phyloP scores from a whole-genome alignment of 331 rosid species.

The Quercus tomentella region DNA sequence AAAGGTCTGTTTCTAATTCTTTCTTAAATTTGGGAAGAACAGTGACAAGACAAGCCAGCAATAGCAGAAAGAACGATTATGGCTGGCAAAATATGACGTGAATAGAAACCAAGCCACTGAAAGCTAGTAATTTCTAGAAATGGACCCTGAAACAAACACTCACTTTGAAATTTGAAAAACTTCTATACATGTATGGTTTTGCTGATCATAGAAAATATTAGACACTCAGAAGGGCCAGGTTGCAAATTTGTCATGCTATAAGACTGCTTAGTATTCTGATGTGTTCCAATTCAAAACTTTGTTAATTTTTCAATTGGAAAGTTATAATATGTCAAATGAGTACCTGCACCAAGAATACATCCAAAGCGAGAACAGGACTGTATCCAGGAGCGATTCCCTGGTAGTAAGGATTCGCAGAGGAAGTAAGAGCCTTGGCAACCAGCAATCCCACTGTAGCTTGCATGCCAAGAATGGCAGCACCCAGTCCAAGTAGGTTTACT shows the following conservation, averaged over 20 bases:
- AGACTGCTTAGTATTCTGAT: not conserved
- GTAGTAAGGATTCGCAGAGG: slow-evolving; percentile 79
- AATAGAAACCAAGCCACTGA: not conserved
- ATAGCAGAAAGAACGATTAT: not conserved
- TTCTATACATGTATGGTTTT: too few relatives aligned
- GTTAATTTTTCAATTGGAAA: not conserved
- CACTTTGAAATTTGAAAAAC: too few relatives aligned
- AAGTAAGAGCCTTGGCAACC: slow-evolving; percentile 95
- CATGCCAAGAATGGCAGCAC: slow-evolving; percentile 93
- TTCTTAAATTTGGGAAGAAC: not conserved
- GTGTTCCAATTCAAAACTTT: not conserved
- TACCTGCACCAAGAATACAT: slow-evolving; percentile 98
- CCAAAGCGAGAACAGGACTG: slow-evolving; percentile 94
- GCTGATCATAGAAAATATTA: too few relatives aligned
- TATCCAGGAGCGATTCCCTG: slow-evolving; percentile 81
- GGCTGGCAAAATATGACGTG: not conserved
- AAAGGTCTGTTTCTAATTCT: not conserved
- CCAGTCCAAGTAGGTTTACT: slow-evolving; percentile 85
- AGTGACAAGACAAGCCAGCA: not conserved
- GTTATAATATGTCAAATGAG: slow-evolving; percentile 1
- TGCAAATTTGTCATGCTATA: too few relatives aligned
- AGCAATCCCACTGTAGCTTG: slow-evolving; percentile 92
- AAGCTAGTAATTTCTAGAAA: not conserved
- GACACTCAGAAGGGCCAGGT: not conserved
- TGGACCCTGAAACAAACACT: not conserved